Evolutionary conservation across 352 stramenopile genomes (phyloP).

Genomic region (Pythium apleroticum): DNA sequence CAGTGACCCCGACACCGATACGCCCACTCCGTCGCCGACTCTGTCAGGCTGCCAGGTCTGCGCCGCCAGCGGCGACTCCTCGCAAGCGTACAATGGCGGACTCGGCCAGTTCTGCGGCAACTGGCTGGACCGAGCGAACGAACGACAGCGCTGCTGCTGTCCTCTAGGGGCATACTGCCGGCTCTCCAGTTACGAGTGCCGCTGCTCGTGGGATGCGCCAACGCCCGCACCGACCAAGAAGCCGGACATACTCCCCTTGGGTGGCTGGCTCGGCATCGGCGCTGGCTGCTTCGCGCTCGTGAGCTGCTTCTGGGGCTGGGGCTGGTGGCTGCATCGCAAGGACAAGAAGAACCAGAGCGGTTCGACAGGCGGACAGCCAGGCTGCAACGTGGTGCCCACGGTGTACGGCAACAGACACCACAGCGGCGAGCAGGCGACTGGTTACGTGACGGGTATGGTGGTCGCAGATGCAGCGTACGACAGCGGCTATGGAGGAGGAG

Average conservation of each 20-base stretch:
- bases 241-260: not conserved
- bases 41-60: slow-evolving; percentile 29
- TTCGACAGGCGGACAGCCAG: not conserved
- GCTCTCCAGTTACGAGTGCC: slow-evolving; percentile 14
- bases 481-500: too few relatives aligned
- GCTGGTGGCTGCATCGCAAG: slow-evolving; percentile 5
- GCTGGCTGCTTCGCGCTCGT: slow-evolving; percentile 1
- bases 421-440: not conserved
- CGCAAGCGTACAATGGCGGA: slow-evolving; percentile 22
- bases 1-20: not conserved
- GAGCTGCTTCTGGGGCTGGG: not conserved
- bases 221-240: not conserved
- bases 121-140: slow-evolving; percentile 29
- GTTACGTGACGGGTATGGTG: slow-evolving; percentile 14
- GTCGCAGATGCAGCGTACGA: slow-evolving; percentile 13
- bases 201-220: slow-evolving; percentile 3
- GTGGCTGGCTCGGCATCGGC: slow-evolving; percentile 13
- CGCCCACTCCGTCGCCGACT: slow-evolving; percentile 4
- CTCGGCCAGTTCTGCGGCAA: slow-evolving; percentile 32
- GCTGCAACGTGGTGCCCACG: not conserved
- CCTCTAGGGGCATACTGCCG: slow-evolving; percentile 24
- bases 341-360: not conserved
- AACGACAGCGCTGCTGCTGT: slow-evolving; percentile 33
- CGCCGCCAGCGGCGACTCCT: slow-evolving; percentile 24
- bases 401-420: slow-evolving; percentile 4